A percentile compares a stretch with the other conserved stretches of the same genome.
These are phyloP conservation scores for Eucalyptus decipiens DNA, from an alignment of 345 rosid genomes.

Conservation along the genomic window DNA sequence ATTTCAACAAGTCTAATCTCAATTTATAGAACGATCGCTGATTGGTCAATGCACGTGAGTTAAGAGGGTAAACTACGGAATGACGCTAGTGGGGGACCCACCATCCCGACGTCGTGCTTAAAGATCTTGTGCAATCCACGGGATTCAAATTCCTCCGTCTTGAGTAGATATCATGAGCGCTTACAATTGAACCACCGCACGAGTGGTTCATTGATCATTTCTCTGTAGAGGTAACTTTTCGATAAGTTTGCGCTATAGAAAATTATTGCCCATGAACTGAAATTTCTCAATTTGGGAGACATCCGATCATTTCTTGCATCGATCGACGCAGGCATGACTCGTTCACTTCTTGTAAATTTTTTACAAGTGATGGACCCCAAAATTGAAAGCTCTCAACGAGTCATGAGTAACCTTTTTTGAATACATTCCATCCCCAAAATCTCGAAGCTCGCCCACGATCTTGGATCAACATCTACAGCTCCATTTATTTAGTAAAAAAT, in stretches of 20 bases:
- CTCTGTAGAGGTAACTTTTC: not conserved
- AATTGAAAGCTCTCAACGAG: not conserved
- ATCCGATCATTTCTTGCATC: not conserved
- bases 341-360: not conserved
- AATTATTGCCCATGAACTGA: too few species aligned
- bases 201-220: not conserved
- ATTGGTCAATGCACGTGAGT: not conserved
- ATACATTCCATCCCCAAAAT: not conserved
- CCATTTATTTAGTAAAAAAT: not conserved
- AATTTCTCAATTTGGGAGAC: not conserved
- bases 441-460: not conserved
- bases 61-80: too few species aligned
- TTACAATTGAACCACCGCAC: too few species aligned
- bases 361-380: not conserved
- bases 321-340: not conserved
- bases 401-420: not conserved
- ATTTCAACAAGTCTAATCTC: not conserved
- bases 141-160: too few species aligned
- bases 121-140: too few species aligned
- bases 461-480: rapidly evolving
- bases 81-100: too few species aligned
- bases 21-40: rapidly evolving
- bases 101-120: too few species aligned
- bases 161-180: too few species aligned
- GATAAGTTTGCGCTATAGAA: too few species aligned